Evolutionary conservation across 1,139 yeast species (phyloP).

Genomic region (Suhomyces kunorum): DNA sequence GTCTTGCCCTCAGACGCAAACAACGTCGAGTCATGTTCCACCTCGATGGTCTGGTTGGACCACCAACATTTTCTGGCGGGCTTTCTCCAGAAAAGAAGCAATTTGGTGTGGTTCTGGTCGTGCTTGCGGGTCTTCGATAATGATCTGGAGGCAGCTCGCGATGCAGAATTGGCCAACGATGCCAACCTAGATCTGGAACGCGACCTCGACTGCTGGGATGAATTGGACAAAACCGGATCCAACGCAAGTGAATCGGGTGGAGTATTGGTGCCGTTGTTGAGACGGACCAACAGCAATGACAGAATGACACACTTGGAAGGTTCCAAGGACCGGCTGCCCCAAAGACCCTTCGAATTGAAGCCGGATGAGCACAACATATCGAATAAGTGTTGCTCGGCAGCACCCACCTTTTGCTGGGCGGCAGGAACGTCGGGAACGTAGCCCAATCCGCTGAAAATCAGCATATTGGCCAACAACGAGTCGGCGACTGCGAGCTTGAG

Average conservation of each 20-base stretch:
- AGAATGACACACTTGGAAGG: constrained; percentile 84
- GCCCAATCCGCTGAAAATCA: constrained; percentile 75
- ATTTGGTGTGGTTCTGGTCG: constrained; percentile 58
- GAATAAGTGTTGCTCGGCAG: constrained; percentile 92
- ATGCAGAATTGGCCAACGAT: constrained; percentile 42
- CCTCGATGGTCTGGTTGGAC: constrained; percentile 66
- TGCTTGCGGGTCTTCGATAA: constrained; percentile 45
- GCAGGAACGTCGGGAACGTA: constrained; percentile 33
- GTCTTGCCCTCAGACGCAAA: constrained; percentile 26
- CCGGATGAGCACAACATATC: constrained; percentile 97
- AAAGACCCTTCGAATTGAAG: constrained; percentile 60
- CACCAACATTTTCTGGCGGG: constrained; percentile 99
- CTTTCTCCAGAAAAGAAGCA: constrained; percentile 91
- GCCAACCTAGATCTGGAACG: constrained; percentile 49
- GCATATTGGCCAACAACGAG: constrained; percentile 51
- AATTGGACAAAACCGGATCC: constrained; percentile 40
- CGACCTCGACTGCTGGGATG: constrained; percentile 41
- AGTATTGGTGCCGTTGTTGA: constrained; percentile 36
- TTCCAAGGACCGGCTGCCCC: constrained; percentile 90
- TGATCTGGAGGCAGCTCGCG: constrained; percentile 57
- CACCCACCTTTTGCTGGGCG: constrained; percentile 59
- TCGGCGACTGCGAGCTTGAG: constrained; percentile 68
- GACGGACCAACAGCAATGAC: constrained; percentile 77
- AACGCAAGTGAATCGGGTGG: constrained; percentile 50
- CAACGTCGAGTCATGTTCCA: constrained; percentile 42